Evolutionary conservation across 73 alveolate species (phyloP).

Genomic region (Paramecium biaurelia): DNA sequence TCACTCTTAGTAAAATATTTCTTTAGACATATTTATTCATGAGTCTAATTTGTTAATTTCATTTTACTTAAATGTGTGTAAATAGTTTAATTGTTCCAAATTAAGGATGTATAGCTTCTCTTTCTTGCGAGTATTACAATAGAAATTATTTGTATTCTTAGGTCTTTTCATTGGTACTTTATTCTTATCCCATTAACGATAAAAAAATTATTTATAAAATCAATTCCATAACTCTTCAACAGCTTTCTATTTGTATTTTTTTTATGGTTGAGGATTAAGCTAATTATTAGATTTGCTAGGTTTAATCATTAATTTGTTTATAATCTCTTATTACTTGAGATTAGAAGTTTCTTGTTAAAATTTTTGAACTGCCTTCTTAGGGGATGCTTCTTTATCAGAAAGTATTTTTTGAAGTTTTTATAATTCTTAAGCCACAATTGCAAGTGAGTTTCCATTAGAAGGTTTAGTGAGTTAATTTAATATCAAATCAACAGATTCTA

Average conservation of each 20-base stretch:
- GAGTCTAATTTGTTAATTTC: neutral
- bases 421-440: neutral
- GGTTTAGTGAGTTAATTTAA: neutral
- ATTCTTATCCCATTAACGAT: conserved; percentile 40
- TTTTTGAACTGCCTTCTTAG: neutral
- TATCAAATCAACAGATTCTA: conserved; percentile 20
- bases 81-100: neutral
- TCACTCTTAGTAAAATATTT: neutral
- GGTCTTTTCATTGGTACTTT: neutral
- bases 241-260: neutral
- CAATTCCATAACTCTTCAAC: neutral
- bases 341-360: neutral
- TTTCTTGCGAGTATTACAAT: neutral
- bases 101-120: neutral
- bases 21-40: neutral
- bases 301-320: neutral
- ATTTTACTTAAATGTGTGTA: neutral
- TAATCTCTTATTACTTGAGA: neutral
- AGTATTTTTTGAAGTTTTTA: neutral
- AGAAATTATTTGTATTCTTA: neutral
- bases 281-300: neutral
- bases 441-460: neutral
- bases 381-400: neutral
- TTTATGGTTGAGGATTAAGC: neutral
- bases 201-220: neutral